phyloP scores from a whole-genome alignment of 306 rosid species.

The Sophora flavescens region DNA sequence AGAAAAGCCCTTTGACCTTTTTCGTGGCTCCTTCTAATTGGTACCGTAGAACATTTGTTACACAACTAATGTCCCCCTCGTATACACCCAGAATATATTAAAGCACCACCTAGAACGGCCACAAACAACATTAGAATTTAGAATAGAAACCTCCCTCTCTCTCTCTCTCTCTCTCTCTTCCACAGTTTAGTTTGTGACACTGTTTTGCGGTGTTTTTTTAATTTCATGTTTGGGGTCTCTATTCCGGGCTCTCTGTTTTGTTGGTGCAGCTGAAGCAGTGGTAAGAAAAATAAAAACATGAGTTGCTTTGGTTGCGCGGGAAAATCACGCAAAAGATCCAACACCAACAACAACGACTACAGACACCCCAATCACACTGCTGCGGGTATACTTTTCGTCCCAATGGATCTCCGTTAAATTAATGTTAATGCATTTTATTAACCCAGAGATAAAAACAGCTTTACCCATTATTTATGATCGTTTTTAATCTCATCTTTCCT shows the following conservation, averaged over 20 bases:
- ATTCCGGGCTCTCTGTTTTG: slow-evolving; percentile 13
- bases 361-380: slow-evolving; percentile 30
- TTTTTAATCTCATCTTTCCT: not conserved
- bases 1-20: not conserved
- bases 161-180: slow-evolving; percentile 3
- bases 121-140: not conserved
- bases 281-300: slow-evolving; percentile 54
- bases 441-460: not conserved
- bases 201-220: slow-evolving; percentile 16
- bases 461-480: slow-evolving; percentile 23
- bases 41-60: not conserved
- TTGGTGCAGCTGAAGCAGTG: slow-evolving; percentile 42
- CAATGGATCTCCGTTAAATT: slow-evolving; percentile 10
- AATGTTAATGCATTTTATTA: slow-evolving; percentile 17
- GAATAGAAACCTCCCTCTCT: not conserved
- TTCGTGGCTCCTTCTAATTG: slow-evolving; percentile 43
- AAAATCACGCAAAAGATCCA: slow-evolving; percentile 55
- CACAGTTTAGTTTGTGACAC: slow-evolving; percentile 41
- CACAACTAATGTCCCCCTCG: no score
- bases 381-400: slow-evolving; percentile 51
- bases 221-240: slow-evolving; percentile 33
- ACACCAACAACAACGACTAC: not conserved
- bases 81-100: slow-evolving; percentile 23
- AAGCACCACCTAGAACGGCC: slow-evolving; percentile 6
- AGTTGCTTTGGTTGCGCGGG: slow-evolving; percentile 75